Evolutionary conservation across 148 eudicot species (phyloP).

Genomic region (Chenopodium berlandieri): DNA sequence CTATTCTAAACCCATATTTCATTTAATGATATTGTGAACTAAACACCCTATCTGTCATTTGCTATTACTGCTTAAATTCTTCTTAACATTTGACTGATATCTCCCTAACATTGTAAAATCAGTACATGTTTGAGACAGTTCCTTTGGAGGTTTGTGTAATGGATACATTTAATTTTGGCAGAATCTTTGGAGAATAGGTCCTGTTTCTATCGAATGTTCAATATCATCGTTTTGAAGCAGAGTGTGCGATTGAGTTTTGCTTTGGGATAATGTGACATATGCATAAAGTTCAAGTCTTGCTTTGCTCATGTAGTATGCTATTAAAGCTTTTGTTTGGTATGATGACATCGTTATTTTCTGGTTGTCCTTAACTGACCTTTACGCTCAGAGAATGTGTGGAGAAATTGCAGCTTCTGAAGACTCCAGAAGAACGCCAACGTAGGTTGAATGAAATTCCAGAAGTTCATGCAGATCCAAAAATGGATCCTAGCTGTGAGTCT

Average conservation of each 20-base stretch:
- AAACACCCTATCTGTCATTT: neutral
- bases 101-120: neutral
- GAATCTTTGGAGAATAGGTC: neutral
- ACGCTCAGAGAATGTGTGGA: slow-evolving; percentile 99
- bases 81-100: neutral
- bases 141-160: neutral
- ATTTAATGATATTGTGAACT: neutral
- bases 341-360: slow-evolving; percentile 3
- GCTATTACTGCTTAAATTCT: neutral
- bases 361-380: slow-evolving; percentile 57
- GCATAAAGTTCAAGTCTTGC: neutral
- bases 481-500: slow-evolving; percentile 89
- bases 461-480: slow-evolving; percentile 90
- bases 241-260: neutral
- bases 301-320: neutral
- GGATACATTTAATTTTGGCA: neutral
- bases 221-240: neutral
- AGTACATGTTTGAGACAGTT: neutral
- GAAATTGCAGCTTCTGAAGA: slow-evolving; percentile 82
- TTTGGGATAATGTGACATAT: neutral
- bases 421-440: slow-evolving; percentile 91
- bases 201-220: neutral
- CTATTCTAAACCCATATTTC: too few species aligned
- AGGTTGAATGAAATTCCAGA: slow-evolving; percentile 85
- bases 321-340: neutral